Conservation (phyloP, 2,329 filamentous ascomycete species). For the Fusarium neocosmosporiellum region DNA sequence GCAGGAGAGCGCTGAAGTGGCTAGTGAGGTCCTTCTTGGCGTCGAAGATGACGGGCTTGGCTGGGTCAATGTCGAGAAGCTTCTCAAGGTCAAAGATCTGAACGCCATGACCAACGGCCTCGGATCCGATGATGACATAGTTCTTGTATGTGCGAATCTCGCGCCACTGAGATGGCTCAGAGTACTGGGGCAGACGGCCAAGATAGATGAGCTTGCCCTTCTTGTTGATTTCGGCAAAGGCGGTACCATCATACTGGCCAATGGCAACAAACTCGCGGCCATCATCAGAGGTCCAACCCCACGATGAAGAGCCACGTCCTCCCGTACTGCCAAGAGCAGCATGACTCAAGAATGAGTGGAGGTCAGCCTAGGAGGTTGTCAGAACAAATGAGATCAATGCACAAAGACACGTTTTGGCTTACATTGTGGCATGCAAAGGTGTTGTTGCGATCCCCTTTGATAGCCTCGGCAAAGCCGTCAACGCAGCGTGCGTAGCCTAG, state of each 20-base stretch:
- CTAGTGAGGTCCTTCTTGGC: conserved; percentile 50
- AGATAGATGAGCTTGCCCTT: conserved; percentile 59
- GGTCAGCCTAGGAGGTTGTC: conserved; percentile 49
- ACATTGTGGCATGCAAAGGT: conserved; percentile 62
- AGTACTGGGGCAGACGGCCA: conserved; percentile 59
- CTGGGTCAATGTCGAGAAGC: conserved; percentile 58
- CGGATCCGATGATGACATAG: conserved; percentile 54
- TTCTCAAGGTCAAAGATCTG: conserved; percentile 73
- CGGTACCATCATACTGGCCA: conserved; percentile 61
- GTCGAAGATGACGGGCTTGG: conserved; percentile 50
- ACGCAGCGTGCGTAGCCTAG: conserved; percentile 54
- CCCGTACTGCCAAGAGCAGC: conserved; percentile 60
- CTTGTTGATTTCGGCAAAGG: conserved; percentile 59
- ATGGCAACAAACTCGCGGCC: conserved; percentile 63
- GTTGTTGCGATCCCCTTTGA: conserved; percentile 58
- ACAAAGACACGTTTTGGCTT: neutral
- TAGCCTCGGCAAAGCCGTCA: conserved; percentile 56
- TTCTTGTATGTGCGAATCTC: conserved; percentile 55
- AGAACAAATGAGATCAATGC: neutral
- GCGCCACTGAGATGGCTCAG: conserved; percentile 50
- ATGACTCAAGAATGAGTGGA: conserved; percentile 67
- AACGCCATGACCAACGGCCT: conserved; percentile 64
- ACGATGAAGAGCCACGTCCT: conserved; percentile 52
- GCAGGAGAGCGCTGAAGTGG: conserved; percentile 47
- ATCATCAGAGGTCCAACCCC: conserved; percentile 60